These are phyloP conservation scores for Clonostachys rosea DNA, from an alignment of 2,329 filamentous ascomycete species.

Conservation along the genomic window DNA sequence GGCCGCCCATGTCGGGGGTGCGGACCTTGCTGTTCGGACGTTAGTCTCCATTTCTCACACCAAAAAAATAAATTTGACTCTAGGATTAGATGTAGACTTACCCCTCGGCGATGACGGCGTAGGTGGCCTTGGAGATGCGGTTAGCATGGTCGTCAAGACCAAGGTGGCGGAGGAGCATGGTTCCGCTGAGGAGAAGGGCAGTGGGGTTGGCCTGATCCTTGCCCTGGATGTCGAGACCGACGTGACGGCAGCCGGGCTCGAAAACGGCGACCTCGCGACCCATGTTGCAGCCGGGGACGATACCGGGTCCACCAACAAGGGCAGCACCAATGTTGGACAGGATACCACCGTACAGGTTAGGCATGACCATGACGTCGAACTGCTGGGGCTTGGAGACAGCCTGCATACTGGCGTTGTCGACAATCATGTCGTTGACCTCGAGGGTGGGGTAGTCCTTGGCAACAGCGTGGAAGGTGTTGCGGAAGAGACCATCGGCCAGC, in stretches of 20 bases:
- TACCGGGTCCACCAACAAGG: constrained; percentile 92
- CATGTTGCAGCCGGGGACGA: constrained; percentile 99
- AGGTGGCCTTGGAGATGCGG: constrained; percentile 86
- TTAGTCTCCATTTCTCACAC: constrained; percentile 26
- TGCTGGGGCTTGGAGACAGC: constrained; percentile 94
- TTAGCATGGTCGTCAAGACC: constrained; percentile 98
- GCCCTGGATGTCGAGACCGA: constrained; percentile 98
- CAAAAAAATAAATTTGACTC: too few relatives aligned
- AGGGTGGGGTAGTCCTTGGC: constrained; percentile 94
- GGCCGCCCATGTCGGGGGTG: constrained; percentile 94
- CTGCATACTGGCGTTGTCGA: constrained; percentile 99
- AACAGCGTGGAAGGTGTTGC: constrained; percentile 90
- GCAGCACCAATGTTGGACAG: constrained; percentile 98
- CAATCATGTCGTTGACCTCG: constrained; percentile 98
- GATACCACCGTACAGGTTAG: constrained; percentile 98
- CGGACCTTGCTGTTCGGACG: constrained; percentile 63
- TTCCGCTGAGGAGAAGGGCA: constrained; percentile 87
- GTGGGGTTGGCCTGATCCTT: constrained; percentile 99
- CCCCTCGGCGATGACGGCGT: constrained; percentile 81
- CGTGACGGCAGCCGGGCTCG: constrained; percentile 98
- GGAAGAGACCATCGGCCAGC: constrained; percentile 97
- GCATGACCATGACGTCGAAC: constrained; percentile 99
- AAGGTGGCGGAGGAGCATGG: constrained; percentile 96
- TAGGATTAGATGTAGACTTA: constrained; percentile 38
- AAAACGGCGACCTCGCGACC: constrained; percentile 97